Conservation (phyloP, 2,329 filamentous ascomycete species). For the Colletotrichum falcatum region DNA sequence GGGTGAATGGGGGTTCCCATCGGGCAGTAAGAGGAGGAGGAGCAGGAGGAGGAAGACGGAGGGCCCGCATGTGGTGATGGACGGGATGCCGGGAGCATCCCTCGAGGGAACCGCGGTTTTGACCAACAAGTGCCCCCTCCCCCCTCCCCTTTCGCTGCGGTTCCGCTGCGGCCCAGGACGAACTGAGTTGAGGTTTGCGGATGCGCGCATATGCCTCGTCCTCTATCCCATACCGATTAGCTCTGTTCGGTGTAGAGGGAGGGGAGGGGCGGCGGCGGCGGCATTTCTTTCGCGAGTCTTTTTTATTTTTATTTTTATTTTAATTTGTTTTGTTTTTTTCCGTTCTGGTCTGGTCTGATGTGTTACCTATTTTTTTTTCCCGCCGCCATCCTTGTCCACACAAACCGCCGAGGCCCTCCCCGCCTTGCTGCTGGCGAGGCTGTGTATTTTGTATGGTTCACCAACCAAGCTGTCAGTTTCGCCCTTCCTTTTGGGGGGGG, state of each 20-base stretch:
- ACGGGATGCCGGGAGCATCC: conserved; percentile 21
- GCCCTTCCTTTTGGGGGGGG: neutral
- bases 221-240: conserved; percentile 5
- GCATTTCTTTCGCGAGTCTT: neutral
- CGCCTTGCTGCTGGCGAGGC: conserved; percentile 19
- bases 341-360: too few species aligned
- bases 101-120: conserved; percentile 12
- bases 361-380: neutral
- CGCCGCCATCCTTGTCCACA: neutral
- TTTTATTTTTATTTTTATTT: too few species aligned
- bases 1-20: neutral
- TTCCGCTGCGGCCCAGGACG: conserved; percentile 6
- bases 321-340: too few species aligned
- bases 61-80: conserved; percentile 1
- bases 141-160: too few species aligned
- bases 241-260: neutral
- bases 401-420: neutral
- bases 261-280: too few species aligned
- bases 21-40: too few species aligned
- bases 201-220: conserved; percentile 12
- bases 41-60: neutral
- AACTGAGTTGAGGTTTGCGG: neutral
- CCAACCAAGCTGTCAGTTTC: conserved; percentile 9
- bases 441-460: conserved; percentile 19
- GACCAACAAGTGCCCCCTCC: neutral